These are phyloP conservation scores for Jaminaea rosea DNA, from an alignment of 1,284 basidiomycete species.

Conservation along the genomic window DNA sequence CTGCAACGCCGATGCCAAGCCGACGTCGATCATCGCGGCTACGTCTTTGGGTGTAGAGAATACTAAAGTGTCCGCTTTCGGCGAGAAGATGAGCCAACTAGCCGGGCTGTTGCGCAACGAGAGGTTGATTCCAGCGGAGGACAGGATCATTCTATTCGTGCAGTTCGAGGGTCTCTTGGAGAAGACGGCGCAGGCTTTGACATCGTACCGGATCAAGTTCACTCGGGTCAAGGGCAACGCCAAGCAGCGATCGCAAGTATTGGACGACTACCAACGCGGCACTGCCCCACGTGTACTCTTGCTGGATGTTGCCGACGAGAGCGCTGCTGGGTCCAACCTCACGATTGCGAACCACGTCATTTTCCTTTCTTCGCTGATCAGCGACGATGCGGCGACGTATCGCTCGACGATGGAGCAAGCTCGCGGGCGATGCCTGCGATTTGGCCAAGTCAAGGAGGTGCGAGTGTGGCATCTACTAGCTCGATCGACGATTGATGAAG, in stretches of 20 bases:
- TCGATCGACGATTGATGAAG: constrained; percentile 29
- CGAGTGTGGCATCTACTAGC: constrained; percentile 20
- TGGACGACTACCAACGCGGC: constrained; percentile 60
- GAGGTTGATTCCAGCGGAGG: constrained; percentile 62
- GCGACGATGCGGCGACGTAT: constrained; percentile 54
- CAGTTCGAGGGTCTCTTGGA: constrained; percentile 86
- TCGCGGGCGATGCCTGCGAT: constrained; percentile 23
- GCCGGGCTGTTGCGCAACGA: constrained; percentile 62
- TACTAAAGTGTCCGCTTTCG: constrained; percentile 63
- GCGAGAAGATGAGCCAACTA: constrained; percentile 76
- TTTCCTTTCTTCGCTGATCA: constrained; percentile 80
- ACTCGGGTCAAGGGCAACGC: constrained; percentile 74
- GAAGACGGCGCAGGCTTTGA: constrained; percentile 76
- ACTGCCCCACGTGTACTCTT: constrained; percentile 63
- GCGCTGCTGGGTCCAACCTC: constrained; percentile 82
- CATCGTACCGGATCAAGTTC: constrained; percentile 63
- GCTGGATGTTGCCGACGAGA: constrained; percentile 84
- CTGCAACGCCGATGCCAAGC: constrained; percentile 24
- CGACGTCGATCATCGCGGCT: constrained; percentile 22
- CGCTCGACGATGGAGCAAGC: constrained; percentile 31
- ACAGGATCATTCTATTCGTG: constrained; percentile 80
- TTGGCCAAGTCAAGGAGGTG: constrained; percentile 30
- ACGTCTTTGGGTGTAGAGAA: constrained; percentile 24
- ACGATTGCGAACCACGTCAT: constrained; percentile 89
- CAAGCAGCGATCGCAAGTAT: constrained; percentile 14